Percentiles rank a stretch among this genome's conserved stretches.
Evolutionary conservation across 768 basidiomycete genomes (phyloP).

Genomic region (Pholiota conissans): DNA sequence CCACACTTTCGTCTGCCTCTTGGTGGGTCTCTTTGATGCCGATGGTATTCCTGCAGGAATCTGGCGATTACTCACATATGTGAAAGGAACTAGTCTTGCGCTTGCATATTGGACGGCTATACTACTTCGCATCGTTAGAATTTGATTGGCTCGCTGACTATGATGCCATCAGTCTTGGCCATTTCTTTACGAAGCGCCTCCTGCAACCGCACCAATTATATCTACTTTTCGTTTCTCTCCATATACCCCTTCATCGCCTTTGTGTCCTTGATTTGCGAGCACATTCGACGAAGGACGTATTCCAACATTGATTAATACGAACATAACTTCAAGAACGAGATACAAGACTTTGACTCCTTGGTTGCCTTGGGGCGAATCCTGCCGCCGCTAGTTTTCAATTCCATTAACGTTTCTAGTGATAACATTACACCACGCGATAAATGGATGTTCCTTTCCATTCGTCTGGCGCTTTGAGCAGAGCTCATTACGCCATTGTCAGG

Average conservation of each 20-base stretch:
- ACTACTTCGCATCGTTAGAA: no score
- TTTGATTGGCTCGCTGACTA: neutral
- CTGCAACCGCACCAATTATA: neutral
- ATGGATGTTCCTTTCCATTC: constrained; percentile 80
- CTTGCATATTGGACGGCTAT: no score
- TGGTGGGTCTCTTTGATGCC: no score
- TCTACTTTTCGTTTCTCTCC: neutral
- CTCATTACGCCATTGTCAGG: constrained; percentile 75
- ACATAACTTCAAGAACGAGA: no score
- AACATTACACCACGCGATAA: no score
- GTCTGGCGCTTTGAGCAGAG: constrained; percentile 75
- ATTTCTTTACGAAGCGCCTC: neutral
- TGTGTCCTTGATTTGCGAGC: neutral
- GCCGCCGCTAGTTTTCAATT: neutral
- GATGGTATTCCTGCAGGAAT: no score
- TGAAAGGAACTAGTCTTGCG: no score
- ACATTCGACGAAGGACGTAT: neutral
- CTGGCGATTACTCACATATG: no score
- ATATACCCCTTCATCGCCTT: neutral
- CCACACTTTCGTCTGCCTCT: no score
- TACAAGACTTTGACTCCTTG: no score
- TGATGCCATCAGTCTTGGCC: neutral
- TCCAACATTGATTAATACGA: no score
- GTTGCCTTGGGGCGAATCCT: no score
- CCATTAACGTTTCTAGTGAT: neutral